phyloP scores from a whole-genome alignment of 352 stramenopile genomes.

The Globisporangium radiosum region DNA sequence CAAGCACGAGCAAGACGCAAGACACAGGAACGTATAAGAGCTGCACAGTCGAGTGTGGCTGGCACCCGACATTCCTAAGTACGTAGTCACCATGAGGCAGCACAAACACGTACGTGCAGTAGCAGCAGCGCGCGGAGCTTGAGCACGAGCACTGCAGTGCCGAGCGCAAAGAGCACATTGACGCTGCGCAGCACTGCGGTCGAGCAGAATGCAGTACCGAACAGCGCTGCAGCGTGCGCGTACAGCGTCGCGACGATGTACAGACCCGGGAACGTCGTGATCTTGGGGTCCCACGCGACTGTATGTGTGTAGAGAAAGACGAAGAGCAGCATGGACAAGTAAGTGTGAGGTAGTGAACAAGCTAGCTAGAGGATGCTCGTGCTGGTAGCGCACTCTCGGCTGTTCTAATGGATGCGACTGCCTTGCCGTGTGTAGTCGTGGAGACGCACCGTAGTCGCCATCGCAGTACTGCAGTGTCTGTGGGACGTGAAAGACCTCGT shows the following conservation, averaged over 20 bases:
- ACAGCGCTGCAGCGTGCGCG: slow-evolving; percentile 13
- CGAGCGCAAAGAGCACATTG: slow-evolving; percentile 77
- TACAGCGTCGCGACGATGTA: slow-evolving; percentile 64
- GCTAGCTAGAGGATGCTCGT: no score
- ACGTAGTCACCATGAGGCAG: no score
- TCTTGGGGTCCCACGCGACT: slow-evolving; percentile 89
- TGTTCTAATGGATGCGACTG: no score
- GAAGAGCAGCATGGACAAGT: background rate
- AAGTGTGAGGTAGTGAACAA: background rate
- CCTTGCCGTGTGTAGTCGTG: no score
- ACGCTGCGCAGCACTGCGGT: slow-evolving; percentile 51
- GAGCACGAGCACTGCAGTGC: slow-evolving; percentile 44
- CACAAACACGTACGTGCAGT: slow-evolving; percentile 8
- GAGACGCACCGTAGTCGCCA: slow-evolving; percentile 45
- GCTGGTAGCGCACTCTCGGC: no score
- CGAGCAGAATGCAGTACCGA: slow-evolving; percentile 42
- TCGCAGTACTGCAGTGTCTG: slow-evolving; percentile 81
- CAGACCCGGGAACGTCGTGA: slow-evolving; percentile 89
- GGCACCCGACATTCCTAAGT: no score
- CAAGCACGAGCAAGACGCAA: no score
- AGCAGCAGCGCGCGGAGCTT: slow-evolving; percentile 35
- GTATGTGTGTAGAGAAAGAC: background rate
- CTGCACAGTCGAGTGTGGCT: background rate
- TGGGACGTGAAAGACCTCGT: slow-evolving; percentile 81
- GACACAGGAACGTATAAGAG: no score